Conservation (phyloP, 2,329 filamentous ascomycete species). For the Fusarium fujikuroi region DNA sequence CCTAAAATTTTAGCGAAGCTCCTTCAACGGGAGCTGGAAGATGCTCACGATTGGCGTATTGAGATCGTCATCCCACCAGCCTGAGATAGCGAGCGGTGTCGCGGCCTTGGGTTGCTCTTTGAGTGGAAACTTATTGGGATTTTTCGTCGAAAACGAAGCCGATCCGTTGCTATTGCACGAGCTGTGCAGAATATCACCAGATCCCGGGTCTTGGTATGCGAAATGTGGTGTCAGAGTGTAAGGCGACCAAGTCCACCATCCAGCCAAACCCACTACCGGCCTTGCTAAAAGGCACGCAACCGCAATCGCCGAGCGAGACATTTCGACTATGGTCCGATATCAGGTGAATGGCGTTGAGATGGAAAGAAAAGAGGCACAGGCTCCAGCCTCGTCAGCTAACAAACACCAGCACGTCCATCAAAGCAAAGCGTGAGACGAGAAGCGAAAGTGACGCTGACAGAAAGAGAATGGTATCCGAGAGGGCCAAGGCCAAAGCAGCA, state of each 20-base stretch:
- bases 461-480: neutral
- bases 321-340: neutral
- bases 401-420: conserved; percentile 5
- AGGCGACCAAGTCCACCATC: conserved; percentile 35
- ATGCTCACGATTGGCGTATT: conserved; percentile 24
- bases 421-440: neutral
- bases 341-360: neutral
- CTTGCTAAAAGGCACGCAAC: conserved; percentile 10
- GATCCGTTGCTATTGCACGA: conserved; percentile 34
- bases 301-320: conserved; percentile 7
- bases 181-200: conserved; percentile 32
- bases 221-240: conserved; percentile 32
- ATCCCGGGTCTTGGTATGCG: conserved; percentile 35
- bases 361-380: neutral
- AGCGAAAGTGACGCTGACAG: conserved; percentile 4
- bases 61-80: conserved; percentile 31
- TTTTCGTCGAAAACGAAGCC: conserved; percentile 24
- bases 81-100: conserved; percentile 18
- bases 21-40: rapidly evolving
- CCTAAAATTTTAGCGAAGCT: neutral
- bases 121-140: conserved; percentile 25
- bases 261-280: conserved; percentile 21
- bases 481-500: neutral
- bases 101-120: conserved; percentile 17
- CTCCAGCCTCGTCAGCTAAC: neutral